A percentile compares a stretch with the other conserved stretches of the same genome.
phyloP scores from a whole-genome alignment of 2,329 filamentous ascomycete species.

The Ophiostoma populinum region DNA sequence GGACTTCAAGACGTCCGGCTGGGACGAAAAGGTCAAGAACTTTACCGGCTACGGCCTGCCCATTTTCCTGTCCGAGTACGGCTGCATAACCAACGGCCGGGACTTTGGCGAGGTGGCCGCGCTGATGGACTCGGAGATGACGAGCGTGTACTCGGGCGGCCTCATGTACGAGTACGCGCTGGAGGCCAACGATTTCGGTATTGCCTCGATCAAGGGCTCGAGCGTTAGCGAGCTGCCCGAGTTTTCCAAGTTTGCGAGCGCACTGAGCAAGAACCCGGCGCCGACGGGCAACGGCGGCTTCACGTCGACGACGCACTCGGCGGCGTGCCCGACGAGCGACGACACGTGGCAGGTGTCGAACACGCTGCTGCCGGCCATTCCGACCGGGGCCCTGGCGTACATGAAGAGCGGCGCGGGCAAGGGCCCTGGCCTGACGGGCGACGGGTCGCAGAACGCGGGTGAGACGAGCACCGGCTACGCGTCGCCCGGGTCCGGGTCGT shows the following conservation, averaged over 20 bases:
- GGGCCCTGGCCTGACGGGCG: slow-evolving; percentile 34
- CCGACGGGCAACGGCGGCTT: slow-evolving; percentile 34
- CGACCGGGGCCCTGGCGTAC: slow-evolving; percentile 31
- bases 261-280: slow-evolving; percentile 29
- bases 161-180: slow-evolving; percentile 89
- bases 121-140: slow-evolving; percentile 75
- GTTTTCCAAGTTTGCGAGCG: slow-evolving; percentile 37
- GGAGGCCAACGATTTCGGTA: slow-evolving; percentile 64
- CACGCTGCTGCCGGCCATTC: slow-evolving; percentile 33
- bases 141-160: slow-evolving; percentile 79
- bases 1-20: slow-evolving; percentile 53
- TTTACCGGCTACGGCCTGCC: slow-evolving; percentile 76
- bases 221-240: slow-evolving; percentile 41
- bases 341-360: slow-evolving; percentile 33
- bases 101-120: slow-evolving; percentile 64
- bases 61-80: slow-evolving; percentile 90
- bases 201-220: slow-evolving; percentile 46
- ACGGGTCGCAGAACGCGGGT: slow-evolving; percentile 35
- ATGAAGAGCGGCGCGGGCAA: slow-evolving; percentile 34
- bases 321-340: slow-evolving; percentile 31
- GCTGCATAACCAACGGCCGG: slow-evolving; percentile 69
- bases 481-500: slow-evolving; percentile 21
- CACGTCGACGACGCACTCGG: slow-evolving; percentile 27
- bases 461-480: slow-evolving; percentile 28
- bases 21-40: slow-evolving; percentile 76